A percentile compares a stretch with the other conserved stretches of the same genome.
Evolutionary conservation across 2,329 filamentous ascomycete species (phyloP).

Genomic region (Ophiobolus disseminans): DNA sequence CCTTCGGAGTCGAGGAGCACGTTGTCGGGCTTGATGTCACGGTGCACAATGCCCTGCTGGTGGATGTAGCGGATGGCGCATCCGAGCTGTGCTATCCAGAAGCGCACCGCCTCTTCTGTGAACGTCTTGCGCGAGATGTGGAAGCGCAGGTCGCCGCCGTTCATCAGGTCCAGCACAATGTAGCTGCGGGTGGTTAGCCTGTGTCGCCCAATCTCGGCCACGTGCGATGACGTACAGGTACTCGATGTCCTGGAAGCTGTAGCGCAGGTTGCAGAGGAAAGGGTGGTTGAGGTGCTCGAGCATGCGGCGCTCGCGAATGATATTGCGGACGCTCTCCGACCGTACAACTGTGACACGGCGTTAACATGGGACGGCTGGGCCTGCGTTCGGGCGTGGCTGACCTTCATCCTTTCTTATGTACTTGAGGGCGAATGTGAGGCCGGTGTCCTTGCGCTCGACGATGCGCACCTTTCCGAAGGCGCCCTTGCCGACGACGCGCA

Average conservation of each 20-base stretch:
- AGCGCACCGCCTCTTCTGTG: constrained; percentile 93
- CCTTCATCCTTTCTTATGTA: constrained; percentile 99
- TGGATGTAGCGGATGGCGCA: constrained; percentile 74
- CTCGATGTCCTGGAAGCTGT: constrained; percentile 98
- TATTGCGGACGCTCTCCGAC: constrained; percentile 97
- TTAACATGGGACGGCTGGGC: constrained; percentile 29
- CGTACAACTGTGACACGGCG: constrained; percentile 75
- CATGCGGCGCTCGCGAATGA: constrained; percentile 96
- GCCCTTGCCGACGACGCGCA: constrained; percentile 95
- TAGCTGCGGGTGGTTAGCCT: constrained; percentile 62
- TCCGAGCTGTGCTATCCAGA: constrained; percentile 95
- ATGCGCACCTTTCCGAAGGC: constrained; percentile 99
- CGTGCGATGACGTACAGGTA: constrained; percentile 79
- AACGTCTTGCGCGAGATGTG: constrained; percentile 98
- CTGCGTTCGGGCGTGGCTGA: constrained; percentile 52
- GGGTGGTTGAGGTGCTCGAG: constrained; percentile 97
- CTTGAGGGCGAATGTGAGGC: constrained; percentile 92
- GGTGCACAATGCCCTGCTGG: constrained; percentile 52
- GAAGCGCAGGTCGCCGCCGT: constrained; percentile 92
- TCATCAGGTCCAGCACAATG: constrained; percentile 98
- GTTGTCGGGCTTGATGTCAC: constrained; percentile 54
- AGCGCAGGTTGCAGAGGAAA: constrained; percentile 97
- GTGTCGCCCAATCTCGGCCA: background rate
- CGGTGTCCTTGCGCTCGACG: constrained; percentile 95
- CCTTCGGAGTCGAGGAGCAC: constrained; percentile 52